Base-by-base conservation (phyloP, 1,139 yeast genomes). In the Meyerozyma athensensis region DNA sequence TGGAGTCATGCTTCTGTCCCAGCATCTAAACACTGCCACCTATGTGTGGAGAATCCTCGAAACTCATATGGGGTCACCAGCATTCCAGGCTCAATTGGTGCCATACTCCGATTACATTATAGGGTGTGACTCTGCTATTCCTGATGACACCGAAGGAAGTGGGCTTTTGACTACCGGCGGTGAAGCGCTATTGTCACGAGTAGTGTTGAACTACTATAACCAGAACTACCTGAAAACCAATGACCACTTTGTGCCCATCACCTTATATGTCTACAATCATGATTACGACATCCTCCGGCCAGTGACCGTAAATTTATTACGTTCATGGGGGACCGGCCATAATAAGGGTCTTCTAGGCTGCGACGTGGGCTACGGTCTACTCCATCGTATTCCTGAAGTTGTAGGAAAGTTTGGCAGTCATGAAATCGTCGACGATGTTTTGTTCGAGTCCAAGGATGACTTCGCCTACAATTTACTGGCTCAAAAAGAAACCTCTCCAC, bases 361-460 rank as follows among this genome's bases (percentile, higher is more conserved):
- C 61, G 96, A 90, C 48, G 95, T 92, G 8, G 97, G 97, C 0
- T 90, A 89, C 53, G 97, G 97, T 0, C 68, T 85, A 39, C 65
- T 92, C 38, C 97, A 92, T 55, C 69, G 95, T 46, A 64, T 92
- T 13, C 96, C 96, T 1, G 83, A 78, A 41, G 81, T 77, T 5
- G 59, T 72, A 7, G 82, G 81, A 1, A 73, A 75, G 47, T 73
- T 68, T 41, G 68, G 59, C 10, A 47, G 42, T 16, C 52, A 53
- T 17, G 56, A 61, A 13, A 46, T 64, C 12, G 53, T 56, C 14
- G 72, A 66, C 28, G 74, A 69, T 50, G 55, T 66, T 8, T 48
- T 69, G 34, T 69, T 65, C 45, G 72, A 67, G 39, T 51, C 49
- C 23, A 44, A 52, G 31, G 55, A 53, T 21, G 43, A 44, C 16